These are phyloP conservation scores for Yamagishiella unicocca DNA, from an alignment of 139 green algal species.

Conservation along the genomic window DNA sequence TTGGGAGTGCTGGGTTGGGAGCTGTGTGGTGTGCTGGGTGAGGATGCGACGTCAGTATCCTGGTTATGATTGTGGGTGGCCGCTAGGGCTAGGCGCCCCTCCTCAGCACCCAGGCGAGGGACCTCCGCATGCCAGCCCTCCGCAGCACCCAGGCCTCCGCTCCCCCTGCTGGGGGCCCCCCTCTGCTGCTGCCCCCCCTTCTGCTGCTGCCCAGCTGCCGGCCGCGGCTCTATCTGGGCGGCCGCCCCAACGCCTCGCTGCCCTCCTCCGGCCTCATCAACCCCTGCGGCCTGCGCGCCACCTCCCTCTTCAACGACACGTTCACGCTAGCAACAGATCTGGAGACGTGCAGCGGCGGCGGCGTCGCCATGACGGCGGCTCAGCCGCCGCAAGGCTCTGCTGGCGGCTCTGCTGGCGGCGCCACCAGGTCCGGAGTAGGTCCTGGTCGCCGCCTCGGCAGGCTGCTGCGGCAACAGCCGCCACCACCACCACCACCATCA, in stretches of 20 bases:
- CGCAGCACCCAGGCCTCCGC: no score
- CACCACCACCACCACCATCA: neutral
- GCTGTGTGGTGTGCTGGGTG: no score
- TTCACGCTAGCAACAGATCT: slow-evolving; percentile 44
- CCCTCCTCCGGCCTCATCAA: slow-evolving; percentile 63
- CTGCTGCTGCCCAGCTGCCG: neutral
- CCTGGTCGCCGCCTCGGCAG: neutral
- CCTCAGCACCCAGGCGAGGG: no score
- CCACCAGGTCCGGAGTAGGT: no score
- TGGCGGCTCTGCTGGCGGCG: no score
- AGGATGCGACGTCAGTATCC: no score
- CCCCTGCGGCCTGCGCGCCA: slow-evolving; percentile 88
- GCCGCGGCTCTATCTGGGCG: neutral
- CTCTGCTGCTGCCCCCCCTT: neutral
- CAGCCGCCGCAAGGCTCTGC: no score
- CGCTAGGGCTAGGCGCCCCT: no score
- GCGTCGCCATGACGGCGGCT: neutral
- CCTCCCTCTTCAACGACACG: slow-evolving; percentile 90
- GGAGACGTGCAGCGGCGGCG: neutral
- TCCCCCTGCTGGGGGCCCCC: no score
- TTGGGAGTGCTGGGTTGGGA: no score
- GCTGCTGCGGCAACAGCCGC: neutral
- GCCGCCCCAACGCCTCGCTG: slow-evolving; percentile 17
- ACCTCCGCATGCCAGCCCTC: no score
- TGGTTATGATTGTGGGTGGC: no score